phyloP scores from a whole-genome alignment of 352 stramenopile genomes.

The Globisporangium apiculatum region DNA sequence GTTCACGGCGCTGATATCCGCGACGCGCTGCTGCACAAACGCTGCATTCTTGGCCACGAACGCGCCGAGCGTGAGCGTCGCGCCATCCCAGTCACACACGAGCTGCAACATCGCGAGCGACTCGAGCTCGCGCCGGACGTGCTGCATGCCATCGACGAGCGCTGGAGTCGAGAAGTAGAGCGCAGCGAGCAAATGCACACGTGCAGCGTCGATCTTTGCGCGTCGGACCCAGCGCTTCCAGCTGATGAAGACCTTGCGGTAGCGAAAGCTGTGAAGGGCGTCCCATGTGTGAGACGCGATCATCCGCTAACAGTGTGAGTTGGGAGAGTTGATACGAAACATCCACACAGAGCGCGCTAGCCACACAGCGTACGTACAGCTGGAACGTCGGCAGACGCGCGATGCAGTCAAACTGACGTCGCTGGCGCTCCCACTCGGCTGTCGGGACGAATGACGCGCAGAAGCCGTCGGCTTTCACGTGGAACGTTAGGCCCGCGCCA shows the following conservation, averaged over 20 bases:
- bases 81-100: constrained; percentile 41
- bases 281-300: too few relatives aligned
- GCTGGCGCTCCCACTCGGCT: constrained; percentile 46
- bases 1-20: constrained; percentile 24
- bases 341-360: not conserved
- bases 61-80: constrained; percentile 19
- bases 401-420: constrained; percentile 34
- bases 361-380: constrained; percentile 16
- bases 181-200: constrained; percentile 28
- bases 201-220: constrained; percentile 33
- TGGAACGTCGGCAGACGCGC: constrained; percentile 37
- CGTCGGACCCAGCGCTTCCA: constrained; percentile 51
- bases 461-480: constrained; percentile 41
- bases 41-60: constrained; percentile 29
- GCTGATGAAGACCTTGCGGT: constrained; percentile 49
- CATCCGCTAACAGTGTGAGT: not conserved
- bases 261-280: constrained; percentile 38
- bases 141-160: constrained; percentile 26
- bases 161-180: constrained; percentile 46
- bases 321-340: too few relatives aligned
- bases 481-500: constrained; percentile 45
- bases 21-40: constrained; percentile 11
- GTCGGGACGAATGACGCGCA: constrained; percentile 32
- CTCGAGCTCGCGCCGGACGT: constrained; percentile 22
- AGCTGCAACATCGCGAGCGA: constrained; percentile 26